phyloP scores from a whole-genome alignment of 2,329 filamentous ascomycete genomes.

The Rhynchosporium secalis region DNA sequence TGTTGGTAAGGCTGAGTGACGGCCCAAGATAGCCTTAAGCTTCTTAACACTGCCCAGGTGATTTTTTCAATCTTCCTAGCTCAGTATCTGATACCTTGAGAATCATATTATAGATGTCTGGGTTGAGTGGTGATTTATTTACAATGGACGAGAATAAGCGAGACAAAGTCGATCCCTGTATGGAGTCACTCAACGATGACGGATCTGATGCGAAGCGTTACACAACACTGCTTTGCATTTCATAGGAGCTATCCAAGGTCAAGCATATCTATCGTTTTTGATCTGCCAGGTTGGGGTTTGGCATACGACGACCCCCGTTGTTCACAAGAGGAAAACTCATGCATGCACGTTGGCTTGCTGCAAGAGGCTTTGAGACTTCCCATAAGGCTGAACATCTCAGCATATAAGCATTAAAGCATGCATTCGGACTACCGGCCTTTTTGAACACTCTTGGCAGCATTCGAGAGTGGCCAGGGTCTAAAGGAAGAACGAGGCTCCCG shows the following conservation, averaged over 20 bases:
- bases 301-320: too few relatives aligned
- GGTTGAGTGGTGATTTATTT: neutral
- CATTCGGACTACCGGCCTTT: too few relatives aligned
- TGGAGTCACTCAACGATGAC: neutral
- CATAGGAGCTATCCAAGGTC: neutral
- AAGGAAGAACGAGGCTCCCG: too few relatives aligned
- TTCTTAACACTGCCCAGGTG: neutral
- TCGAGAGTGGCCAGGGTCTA: too few relatives aligned
- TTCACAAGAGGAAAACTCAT: too few relatives aligned
- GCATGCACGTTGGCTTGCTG: too few relatives aligned
- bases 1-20: slow-evolving; percentile 13
- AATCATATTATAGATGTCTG: neutral
- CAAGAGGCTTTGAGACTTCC: too few relatives aligned
- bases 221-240: neutral
- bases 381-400: too few relatives aligned
- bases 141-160: neutral
- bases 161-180: neutral
- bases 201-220: neutral
- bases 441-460: too few relatives aligned
- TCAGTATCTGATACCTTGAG: neutral
- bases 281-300: neutral
- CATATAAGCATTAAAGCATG: too few relatives aligned
- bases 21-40: neutral
- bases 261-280: neutral
- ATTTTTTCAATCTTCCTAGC: neutral